phyloP scores from a whole-genome alignment of 495 filamentous ascomycete genomes.

The Cladorrhinum samala region DNA sequence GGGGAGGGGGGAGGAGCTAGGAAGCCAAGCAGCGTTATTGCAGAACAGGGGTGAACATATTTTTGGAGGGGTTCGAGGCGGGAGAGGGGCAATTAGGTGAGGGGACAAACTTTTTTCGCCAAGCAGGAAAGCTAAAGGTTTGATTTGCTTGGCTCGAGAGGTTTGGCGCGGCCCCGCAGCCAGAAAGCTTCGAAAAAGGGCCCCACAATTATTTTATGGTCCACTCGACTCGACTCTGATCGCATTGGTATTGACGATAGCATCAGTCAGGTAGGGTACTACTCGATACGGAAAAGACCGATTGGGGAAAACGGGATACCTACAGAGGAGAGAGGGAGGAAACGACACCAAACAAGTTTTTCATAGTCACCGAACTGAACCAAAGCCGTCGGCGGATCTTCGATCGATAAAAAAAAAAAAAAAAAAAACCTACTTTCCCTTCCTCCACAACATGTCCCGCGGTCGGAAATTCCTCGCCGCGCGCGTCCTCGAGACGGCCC shows the following conservation, averaged over 20 bases:
- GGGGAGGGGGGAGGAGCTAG: background rate
- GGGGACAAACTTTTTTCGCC: too few species aligned
- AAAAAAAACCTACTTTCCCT: background rate
- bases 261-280: background rate
- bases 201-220: background rate
- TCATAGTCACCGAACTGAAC: too few species aligned
- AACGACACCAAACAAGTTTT: background rate
- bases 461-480: slow-evolving; percentile 63
- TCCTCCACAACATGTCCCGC: slow-evolving; percentile 17
- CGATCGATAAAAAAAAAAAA: too few species aligned
- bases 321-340: background rate
- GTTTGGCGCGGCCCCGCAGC: too few species aligned
- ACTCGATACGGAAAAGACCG: background rate
- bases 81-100: too few species aligned
- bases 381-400: too few species aligned
- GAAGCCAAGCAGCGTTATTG: too few species aligned
- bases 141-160: too few species aligned
- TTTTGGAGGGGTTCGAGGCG: background rate
- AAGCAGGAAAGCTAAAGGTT: too few species aligned
- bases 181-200: background rate
- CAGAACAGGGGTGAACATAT: background rate
- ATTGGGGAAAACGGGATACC: background rate
- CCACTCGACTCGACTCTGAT: too few species aligned
- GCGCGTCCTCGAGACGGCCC: slow-evolving; percentile 62
- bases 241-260: background rate